Conservation (phyloP, 495 filamentous ascomycete species). For the Xylaria acuta region DNA sequence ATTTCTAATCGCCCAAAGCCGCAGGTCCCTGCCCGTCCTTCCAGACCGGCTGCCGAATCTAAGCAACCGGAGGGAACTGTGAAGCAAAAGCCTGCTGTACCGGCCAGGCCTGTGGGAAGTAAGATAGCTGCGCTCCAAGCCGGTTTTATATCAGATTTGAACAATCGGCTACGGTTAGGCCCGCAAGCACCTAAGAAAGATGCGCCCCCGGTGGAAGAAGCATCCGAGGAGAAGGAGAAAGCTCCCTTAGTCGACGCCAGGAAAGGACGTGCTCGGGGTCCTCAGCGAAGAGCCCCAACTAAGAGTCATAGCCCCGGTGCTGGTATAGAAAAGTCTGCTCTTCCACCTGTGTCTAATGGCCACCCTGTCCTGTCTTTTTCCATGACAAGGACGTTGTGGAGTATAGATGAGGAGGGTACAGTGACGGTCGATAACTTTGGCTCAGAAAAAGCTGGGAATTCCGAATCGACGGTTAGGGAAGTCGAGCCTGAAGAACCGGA, state of each 20-base stretch:
- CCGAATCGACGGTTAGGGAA: background rate
- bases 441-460: slow-evolving; percentile 23
- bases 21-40: slow-evolving; percentile 73
- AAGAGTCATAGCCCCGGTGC: slow-evolving; percentile 53
- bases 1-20: slow-evolving; percentile 77
- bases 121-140: slow-evolving; percentile 93
- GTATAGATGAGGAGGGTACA: slow-evolving; percentile 59
- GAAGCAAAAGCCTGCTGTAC: slow-evolving; percentile 77
- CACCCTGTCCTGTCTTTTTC: slow-evolving; percentile 44
- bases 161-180: slow-evolving; percentile 81
- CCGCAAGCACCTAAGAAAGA: slow-evolving; percentile 76
- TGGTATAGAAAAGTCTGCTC: slow-evolving; percentile 30
- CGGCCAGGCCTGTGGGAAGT: slow-evolving; percentile 76
- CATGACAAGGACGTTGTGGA: slow-evolving; percentile 51
- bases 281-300: slow-evolving; percentile 71
- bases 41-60: slow-evolving; percentile 55
- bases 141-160: slow-evolving; percentile 88
- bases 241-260: slow-evolving; percentile 81
- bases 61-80: slow-evolving; percentile 51
- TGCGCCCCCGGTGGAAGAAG: slow-evolving; percentile 61
- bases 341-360: slow-evolving; percentile 34
- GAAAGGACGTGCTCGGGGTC: slow-evolving; percentile 88
- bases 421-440: slow-evolving; percentile 45
- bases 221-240: slow-evolving; percentile 70
- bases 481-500: slow-evolving; percentile 38